phyloP scores from a whole-genome alignment of 2,329 filamentous ascomycete species.

The Claviceps pusilla region DNA sequence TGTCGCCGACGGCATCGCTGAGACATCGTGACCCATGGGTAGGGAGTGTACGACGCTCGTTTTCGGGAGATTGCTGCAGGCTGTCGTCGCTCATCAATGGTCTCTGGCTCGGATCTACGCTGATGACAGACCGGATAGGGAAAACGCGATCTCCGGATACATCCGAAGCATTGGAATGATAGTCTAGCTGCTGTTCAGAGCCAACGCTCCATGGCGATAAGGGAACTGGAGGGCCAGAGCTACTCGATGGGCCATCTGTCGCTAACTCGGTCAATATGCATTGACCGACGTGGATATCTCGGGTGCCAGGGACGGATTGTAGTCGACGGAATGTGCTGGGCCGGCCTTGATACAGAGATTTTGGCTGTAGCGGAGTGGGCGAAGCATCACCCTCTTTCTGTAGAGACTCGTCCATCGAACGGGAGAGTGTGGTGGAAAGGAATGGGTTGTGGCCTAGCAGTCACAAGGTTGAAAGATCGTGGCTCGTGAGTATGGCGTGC shows the following conservation, averaged over 20 bases:
- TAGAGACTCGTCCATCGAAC: slow-evolving; percentile 2
- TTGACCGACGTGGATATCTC: background rate
- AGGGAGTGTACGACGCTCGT: slow-evolving; percentile 17
- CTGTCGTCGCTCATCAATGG: slow-evolving; percentile 27
- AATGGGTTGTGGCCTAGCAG: slow-evolving; percentile 2
- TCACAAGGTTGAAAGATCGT: background rate
- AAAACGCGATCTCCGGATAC: slow-evolving; percentile 49
- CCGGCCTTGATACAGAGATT: background rate
- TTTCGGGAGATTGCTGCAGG: slow-evolving; percentile 19
- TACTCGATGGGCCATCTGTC: slow-evolving; percentile 1
- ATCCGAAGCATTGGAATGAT: slow-evolving; percentile 20
- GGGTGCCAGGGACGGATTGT: background rate
- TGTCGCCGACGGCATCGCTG: slow-evolving; percentile 15
- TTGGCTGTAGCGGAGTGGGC: background rate
- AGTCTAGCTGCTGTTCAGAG: slow-evolving; percentile 25
- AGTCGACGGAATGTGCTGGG: background rate
- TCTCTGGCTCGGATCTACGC: slow-evolving; percentile 41
- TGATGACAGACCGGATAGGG: slow-evolving; percentile 67
- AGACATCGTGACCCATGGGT: slow-evolving; percentile 16
- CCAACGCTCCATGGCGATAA: slow-evolving; percentile 27
- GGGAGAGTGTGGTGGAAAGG: background rate
- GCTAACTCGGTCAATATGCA: background rate
- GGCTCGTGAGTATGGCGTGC: background rate
- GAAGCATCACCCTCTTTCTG: background rate
- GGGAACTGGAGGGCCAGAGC: slow-evolving; percentile 8